Base-by-base conservation (phyloP, 1,284 basidiomycete genomes). In the Singerocomus inundabilis region DNA sequence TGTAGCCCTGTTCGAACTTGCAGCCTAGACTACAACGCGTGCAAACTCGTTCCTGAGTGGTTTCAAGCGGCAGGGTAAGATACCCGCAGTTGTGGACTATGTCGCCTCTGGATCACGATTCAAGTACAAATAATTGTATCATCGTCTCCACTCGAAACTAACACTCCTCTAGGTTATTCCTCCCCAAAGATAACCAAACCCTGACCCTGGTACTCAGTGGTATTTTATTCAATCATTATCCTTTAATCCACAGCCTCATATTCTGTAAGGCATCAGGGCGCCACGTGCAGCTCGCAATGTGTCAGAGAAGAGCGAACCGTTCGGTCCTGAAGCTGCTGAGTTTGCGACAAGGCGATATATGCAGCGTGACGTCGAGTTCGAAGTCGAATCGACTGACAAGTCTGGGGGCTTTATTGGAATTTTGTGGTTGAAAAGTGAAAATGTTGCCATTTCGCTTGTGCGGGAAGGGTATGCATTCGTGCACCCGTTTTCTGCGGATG, bases 361-460 rank as follows among this genome's bases (percentile, higher is more conserved):
- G 83, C 97, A 99, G 69, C 84, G 95, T 24, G 97, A 99, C 62
- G 88, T 94, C 13, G 96, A 99, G 70, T 85, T 98, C 53, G 87
- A 92, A 57, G 84, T 98, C 39, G 90, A 96, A 52, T 80, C 82
- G 38, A 84, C 88, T 13, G 96, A 99, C 75, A 98, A 97, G 72
- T 88, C 88, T 15, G 96, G 96, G 34, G 95, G 96, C 7, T 98
- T 98, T 72, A 95, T 99, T 57, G 96, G 96, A 15, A 74, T 87
- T 1, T 75, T 98, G 49, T 97, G 89, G 69, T 57, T 89, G 60
- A 92, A 92, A 66, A 83, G 74, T 2, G 88, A 93, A 56, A 98
- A 98, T 66, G 85, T 82, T 39, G 95, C 93, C 1, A 75, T 95
- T 36, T 72, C 84, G 30, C 79, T 99, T 15, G 85, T 89, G n/a